Evolutionary conservation across 1,284 basidiomycete genomes (phyloP).

Genomic region (Trametes pubescens): DNA sequence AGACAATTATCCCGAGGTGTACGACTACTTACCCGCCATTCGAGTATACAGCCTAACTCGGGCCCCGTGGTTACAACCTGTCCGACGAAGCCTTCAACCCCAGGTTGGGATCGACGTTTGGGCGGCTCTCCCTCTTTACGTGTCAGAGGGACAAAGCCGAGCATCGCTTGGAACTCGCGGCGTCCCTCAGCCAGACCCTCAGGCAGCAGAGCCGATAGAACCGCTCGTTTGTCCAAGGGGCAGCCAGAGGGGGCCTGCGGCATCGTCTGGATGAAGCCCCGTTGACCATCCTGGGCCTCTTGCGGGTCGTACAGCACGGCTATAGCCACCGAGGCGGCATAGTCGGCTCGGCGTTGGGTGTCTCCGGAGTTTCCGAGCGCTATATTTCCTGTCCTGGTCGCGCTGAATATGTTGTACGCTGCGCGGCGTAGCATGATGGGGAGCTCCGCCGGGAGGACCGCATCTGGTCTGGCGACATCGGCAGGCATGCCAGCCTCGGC

Average conservation of each 20-base stretch:
- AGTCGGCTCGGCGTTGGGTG: conserved; percentile 11
- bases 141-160: neutral
- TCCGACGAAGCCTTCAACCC: neutral
- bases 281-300: neutral
- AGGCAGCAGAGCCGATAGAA: neutral
- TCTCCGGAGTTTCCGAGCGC: neutral
- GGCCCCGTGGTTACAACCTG: neutral
- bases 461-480: conserved; percentile 31
- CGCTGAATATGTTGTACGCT: conserved; percentile 28
- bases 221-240: neutral
- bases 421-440: conserved; percentile 28
- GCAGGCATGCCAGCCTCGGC: conserved; percentile 37
- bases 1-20: neutral
- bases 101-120: neutral
- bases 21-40: conserved; percentile 4
- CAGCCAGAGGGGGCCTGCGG: neutral
- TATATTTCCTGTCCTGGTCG: conserved; percentile 6
- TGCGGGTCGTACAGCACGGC: conserved; percentile 3
- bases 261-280: neutral
- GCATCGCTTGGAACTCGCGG: neutral
- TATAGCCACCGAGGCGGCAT: conserved; percentile 20
- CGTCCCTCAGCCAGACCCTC: neutral
- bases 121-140: neutral
- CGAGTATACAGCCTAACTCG: neutral
- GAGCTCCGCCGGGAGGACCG: conserved; percentile 20